Evolutionary conservation across 305 asterid species (phyloP), one percentile per base, ranked within the genome.

Genomic region (Solanum aculeatissimum): DNA sequence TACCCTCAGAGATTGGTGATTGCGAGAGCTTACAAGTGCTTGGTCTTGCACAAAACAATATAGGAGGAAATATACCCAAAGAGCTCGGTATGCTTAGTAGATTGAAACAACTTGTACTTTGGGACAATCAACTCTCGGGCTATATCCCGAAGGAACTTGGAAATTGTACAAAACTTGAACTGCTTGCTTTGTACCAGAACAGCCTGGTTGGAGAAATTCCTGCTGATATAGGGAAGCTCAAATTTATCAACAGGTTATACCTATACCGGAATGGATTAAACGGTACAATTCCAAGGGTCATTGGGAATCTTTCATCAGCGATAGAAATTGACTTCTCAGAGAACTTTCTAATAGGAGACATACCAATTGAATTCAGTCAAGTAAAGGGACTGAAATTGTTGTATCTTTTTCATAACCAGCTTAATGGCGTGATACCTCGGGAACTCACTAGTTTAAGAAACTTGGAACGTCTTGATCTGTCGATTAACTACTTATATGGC

Each of bases 131-230:
- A 86, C 87, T 96, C 29, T 85, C 95, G 7, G 99, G 99, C 2
- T 74, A 72, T 40, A 89, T 96, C n/a, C 99, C 98, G 0, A 89
- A 87, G 83, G 99, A 91, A 91, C 87, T 96, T 5, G 95, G 95
- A 6, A 94, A 93, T 72, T 93, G 97, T 83, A 87, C 97, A 5
- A 87, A 85, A 49, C 95, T 96, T 58, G 83, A 86, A 81, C 90
- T 86, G 27, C 93, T 96, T n/a, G 98, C 98, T n/a, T 88, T 96
- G 79, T 94, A 96, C 87, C 92, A 90, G 90, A 96, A 93, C 91
- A 87, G 84, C 81, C 90, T 96, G 23, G 92, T 88, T 25, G 98
- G 98, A 63, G 94, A 90, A 83, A 94, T 96, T 83, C 99, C 99
- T 45, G 84, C 87, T 49, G 93, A 93, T 63, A 87, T 96, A 21